Percentiles rank a stretch among this genome's conserved stretches.
These are phyloP conservation scores for Candida krabiensis DNA, from an alignment of 805 yeast genomes.

Conservation along the genomic window DNA sequence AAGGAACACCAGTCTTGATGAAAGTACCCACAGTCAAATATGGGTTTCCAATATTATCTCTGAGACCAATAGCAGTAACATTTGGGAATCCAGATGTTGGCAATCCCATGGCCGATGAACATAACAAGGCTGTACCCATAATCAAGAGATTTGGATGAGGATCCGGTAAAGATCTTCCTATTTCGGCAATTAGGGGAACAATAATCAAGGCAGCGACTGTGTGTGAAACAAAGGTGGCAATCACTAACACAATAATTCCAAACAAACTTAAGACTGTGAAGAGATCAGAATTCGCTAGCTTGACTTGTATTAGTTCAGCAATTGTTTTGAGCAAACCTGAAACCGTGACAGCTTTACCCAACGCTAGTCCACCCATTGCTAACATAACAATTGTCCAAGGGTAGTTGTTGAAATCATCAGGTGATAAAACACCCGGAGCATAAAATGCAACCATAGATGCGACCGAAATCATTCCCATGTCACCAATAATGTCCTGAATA, in stretches of 20 bases:
- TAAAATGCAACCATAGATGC: slow-evolving; percentile 89
- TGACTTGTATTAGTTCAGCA: slow-evolving; percentile 64
- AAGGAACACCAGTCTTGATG: slow-evolving; percentile 87
- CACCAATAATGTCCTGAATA: slow-evolving; percentile 76
- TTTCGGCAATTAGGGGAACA: slow-evolving; percentile 85
- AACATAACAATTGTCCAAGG: slow-evolving; percentile 94
- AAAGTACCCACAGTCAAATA: slow-evolving; percentile 85
- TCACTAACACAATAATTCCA: slow-evolving; percentile 74
- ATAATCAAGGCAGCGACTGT: slow-evolving; percentile 96
- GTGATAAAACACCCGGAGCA: slow-evolving; percentile 82
- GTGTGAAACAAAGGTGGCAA: slow-evolving; percentile 95
- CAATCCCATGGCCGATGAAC: slow-evolving; percentile 96
- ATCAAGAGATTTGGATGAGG: slow-evolving; percentile 87
- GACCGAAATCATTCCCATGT: slow-evolving; percentile 94
- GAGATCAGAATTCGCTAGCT: slow-evolving; percentile 66
- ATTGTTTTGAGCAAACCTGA: slow-evolving; percentile 83
- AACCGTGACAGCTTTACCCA: slow-evolving; percentile 92
- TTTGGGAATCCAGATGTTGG: slow-evolving; percentile 98
- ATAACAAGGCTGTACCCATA: slow-evolving; percentile 61
- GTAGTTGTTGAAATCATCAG: slow-evolving; percentile 92
- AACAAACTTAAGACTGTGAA: slow-evolving; percentile 75
- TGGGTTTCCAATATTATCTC: slow-evolving; percentile 89
- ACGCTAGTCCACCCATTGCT: slow-evolving; percentile 97
- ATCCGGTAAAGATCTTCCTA: slow-evolving; percentile 71
- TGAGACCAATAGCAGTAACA: slow-evolving; percentile 93